Evolutionary conservation across 1,284 basidiomycete species (phyloP), one percentile per base, ranked within the genome.

Genomic region (Stygiomarasmius scandens): DNA sequence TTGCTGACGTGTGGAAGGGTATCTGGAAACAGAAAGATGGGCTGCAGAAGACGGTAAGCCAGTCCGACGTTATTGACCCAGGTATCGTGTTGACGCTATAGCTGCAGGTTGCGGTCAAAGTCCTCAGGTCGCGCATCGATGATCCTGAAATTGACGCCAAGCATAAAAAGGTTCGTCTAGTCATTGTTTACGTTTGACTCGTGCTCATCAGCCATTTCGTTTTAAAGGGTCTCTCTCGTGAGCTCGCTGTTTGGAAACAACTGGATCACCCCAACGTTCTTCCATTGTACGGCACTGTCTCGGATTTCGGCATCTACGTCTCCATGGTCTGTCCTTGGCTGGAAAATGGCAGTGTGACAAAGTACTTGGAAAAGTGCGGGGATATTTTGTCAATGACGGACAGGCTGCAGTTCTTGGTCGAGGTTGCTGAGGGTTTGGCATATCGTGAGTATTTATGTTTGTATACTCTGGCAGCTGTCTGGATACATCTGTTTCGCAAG

Each of bases 311-410:
- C 12, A 72, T 66, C 24, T 74, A 75, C 41, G 63, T 63, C 9
- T 74, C 77, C 0, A 76, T 81, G 68, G 78, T 81, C 6, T 82
- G 74, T 47, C 80, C 79, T 0, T 81, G 79, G 79, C 67, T 75
- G 55, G 74, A 78, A 11, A 73, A 80, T 44, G 80, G 80, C 2
- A 79, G 74, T 25, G 64, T 79, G 1, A 75, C 71, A 32, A 74
- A 73, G 56, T 78, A 80, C 61, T 61, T 82, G 60, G 77, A 79
- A 56, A 60, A 64, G 24, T 68, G 61, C 55, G 73, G 74, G 5
- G 74, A 76, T 60, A 67, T 74, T 25, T 56, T 77, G 43, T 69
- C 69, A 9, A 67, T 72, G 53, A 61, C 68, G 24, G 74, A 77
- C 58, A 67, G 74, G 29, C 53, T 76, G 34, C 67, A 69, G 53